phyloP scores from a whole-genome alignment of 805 yeast species.

The Ogataea pignaliae region DNA sequence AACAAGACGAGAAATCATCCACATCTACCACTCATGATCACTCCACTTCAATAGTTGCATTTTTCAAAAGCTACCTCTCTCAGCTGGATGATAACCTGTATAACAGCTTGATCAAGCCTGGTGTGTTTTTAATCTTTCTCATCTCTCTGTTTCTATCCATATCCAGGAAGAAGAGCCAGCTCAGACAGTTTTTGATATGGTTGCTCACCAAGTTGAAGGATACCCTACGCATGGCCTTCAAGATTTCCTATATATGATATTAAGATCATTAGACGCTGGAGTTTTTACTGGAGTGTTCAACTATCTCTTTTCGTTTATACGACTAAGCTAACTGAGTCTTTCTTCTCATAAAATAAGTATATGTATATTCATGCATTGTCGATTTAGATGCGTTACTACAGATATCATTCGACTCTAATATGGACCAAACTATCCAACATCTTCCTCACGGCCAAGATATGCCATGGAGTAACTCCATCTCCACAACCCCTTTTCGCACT shows the following conservation, averaged over 20 bases:
- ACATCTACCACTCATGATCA: not conserved
- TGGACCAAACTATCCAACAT: slow-evolving; percentile 56
- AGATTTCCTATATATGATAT: slow-evolving; percentile 21
- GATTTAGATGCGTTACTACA: too few species aligned
- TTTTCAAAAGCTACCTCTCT: slow-evolving; percentile 4
- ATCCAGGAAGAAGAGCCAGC: slow-evolving; percentile 4
- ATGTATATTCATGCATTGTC: too few species aligned
- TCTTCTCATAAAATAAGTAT: too few species aligned
- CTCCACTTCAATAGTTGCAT: not conserved
- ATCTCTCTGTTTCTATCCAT: slow-evolving; percentile 13
- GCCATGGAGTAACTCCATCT: slow-evolving; percentile 61
- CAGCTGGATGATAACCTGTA: slow-evolving; percentile 1
- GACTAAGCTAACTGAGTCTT: too few species aligned
- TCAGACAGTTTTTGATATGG: slow-evolving; percentile 14
- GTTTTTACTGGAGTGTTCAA: too few species aligned
- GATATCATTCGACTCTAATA: slow-evolving; percentile 38
- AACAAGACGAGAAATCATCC: not conserved
- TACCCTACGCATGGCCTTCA: slow-evolving; percentile 26
- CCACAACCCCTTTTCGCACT: slow-evolving; percentile 8
- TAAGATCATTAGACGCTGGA: too few species aligned
- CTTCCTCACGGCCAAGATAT: slow-evolving; percentile 62
- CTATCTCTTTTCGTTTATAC: too few species aligned
- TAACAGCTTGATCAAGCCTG: slow-evolving; percentile 8
- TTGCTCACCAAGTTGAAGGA: slow-evolving; percentile 14
- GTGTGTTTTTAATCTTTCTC: slow-evolving; percentile 12